These are phyloP conservation scores for Gracilariopsis chorda DNA, from an alignment of 23 red algal genomes.

Conservation along the genomic window DNA sequence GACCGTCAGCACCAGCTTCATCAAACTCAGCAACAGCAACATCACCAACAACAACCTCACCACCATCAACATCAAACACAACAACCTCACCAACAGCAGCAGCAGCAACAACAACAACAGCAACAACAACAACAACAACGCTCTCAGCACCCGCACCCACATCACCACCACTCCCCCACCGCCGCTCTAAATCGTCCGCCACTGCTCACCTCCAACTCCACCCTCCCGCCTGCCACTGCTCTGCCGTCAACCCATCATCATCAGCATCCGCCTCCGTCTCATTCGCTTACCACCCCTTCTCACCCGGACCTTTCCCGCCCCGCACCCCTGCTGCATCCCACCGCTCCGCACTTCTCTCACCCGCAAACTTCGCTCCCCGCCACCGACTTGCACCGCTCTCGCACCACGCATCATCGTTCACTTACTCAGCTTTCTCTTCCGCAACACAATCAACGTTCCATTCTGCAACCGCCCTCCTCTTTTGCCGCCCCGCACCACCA, in stretches of 20 bases:
- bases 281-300: neutral
- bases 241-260: neutral
- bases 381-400: neutral
- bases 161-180: neutral
- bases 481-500: neutral
- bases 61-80: neutral
- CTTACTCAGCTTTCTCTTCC: neutral
- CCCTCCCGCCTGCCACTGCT: neutral
- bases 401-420: neutral
- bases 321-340: neutral
- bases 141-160: neutral
- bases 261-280: neutral
- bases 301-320: neutral
- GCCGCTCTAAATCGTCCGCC: neutral
- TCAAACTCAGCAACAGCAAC: neutral
- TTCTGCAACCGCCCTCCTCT: neutral
- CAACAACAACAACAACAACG: neutral
- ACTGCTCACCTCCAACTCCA: neutral
- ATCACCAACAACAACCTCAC: neutral
- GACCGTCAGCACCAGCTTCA: conserved; percentile 4
- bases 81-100: neutral
- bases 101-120: neutral
- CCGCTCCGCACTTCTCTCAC: neutral
- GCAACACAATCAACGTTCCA: neutral
- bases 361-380: neutral